phyloP scores from a whole-genome alignment of 1,284 basidiomycete genomes.

The Melampsora abietis-canadensis region DNA sequence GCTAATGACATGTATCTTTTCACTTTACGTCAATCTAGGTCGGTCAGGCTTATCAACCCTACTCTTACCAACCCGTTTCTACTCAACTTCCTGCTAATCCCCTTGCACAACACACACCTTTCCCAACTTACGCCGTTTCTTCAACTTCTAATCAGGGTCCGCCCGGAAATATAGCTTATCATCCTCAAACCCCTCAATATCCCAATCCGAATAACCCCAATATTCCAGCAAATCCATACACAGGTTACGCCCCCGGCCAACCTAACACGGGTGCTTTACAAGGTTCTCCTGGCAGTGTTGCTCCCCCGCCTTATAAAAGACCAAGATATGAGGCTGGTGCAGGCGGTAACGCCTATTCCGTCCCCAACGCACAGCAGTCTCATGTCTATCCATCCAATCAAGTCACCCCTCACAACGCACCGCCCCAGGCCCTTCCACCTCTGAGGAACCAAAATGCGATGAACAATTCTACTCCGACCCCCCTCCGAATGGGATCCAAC shows the following conservation, averaged over 20 bases:
- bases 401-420: conserved; percentile 5
- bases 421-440: conserved; percentile 7
- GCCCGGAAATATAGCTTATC: background rate
- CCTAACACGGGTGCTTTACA: conserved; percentile 12
- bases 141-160: background rate
- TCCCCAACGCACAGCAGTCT: conserved; percentile 2
- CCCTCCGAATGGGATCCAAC: conserved; percentile 26
- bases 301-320: conserved; percentile 33
- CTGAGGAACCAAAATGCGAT: conserved; percentile 6
- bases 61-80: conserved; percentile 10
- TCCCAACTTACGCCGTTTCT: background rate
- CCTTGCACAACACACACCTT: background rate
- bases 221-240: conserved; percentile 31
- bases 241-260: conserved; percentile 18
- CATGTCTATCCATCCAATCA: conserved; percentile 3
- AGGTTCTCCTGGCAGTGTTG: conserved; percentile 21
- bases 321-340: conserved; percentile 25
- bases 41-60: conserved; percentile 22
- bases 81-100: conserved; percentile 27
- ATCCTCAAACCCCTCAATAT: background rate
- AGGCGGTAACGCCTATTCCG: conserved; percentile 4
- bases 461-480: background rate
- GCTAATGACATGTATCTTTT: background rate
- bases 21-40: background rate
- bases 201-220: conserved; percentile 7